Conservation (phyloP, 768 basidiomycete genomes). For the Kondoa subrosea region DNA sequence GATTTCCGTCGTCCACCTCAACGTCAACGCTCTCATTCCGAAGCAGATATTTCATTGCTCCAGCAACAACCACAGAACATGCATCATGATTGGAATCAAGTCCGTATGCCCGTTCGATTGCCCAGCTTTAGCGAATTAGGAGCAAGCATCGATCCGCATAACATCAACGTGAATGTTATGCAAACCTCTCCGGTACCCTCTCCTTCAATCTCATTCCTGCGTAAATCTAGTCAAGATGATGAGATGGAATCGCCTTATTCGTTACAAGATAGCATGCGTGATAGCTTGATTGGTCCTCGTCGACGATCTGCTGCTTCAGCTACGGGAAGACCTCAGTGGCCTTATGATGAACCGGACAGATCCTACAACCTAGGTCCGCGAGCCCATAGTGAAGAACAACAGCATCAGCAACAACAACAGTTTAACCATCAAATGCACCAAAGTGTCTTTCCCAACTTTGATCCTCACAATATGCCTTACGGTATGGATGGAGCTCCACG, state of each 20-base stretch:
- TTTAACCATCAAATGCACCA: no score
- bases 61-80: constrained; percentile 1
- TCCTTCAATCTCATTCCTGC: not conserved
- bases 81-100: not conserved
- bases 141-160: not conserved
- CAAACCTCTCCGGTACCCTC: not conserved
- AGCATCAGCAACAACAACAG: no score
- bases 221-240: not conserved
- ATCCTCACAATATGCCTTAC: not conserved
- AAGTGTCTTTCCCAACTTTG: no score
- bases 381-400: no score
- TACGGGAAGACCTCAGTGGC: constrained; percentile 1
- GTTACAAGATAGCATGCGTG: not conserved
- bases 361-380: not conserved
- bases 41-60: constrained; percentile 2
- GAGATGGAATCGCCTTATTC: not conserved
- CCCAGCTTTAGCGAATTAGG: constrained; percentile 6
- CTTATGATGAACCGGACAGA: not conserved
- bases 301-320: not conserved
- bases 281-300: not conserved
- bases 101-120: not conserved
- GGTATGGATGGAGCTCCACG: not conserved
- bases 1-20: not conserved
- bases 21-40: constrained; percentile 2
- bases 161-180: not conserved